Evolutionary conservation across 2,329 filamentous ascomycete species (phyloP).

Genomic region (Botrytis porri): DNA sequence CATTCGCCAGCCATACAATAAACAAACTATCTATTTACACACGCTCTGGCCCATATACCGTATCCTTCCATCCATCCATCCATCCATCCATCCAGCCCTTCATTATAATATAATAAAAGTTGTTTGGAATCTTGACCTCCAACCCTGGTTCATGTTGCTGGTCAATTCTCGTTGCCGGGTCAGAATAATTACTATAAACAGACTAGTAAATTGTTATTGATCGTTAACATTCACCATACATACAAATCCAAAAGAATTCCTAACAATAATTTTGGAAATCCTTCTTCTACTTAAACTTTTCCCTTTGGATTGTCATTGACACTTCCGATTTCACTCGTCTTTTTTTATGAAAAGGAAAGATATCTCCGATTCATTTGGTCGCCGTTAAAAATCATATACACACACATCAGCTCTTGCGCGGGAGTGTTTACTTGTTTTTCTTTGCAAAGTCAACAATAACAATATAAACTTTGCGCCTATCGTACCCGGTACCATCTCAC

Average conservation of each 20-base stretch:
- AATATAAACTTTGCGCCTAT: slow-evolving; percentile 7
- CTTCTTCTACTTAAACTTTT: slow-evolving; percentile 2
- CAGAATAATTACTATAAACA: slow-evolving; percentile 18
- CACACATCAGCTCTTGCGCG: not conserved
- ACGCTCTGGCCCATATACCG: not conserved
- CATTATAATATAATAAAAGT: too few species aligned
- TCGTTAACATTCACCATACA: slow-evolving; percentile 4
- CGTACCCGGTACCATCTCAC: not conserved
- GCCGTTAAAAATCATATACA: not conserved
- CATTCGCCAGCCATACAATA: not conserved
- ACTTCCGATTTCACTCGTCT: not conserved
- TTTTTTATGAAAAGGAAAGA: not conserved
- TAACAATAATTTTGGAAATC: not conserved
- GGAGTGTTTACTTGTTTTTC: not conserved
- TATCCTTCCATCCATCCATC: too few species aligned
- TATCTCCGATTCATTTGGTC: not conserved
- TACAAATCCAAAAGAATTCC: slow-evolving; percentile 15
- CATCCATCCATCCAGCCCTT: too few species aligned
- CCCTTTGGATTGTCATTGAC: not conserved
- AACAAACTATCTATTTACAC: not conserved
- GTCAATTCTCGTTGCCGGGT: slow-evolving; percentile 16
- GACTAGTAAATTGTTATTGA: slow-evolving; percentile 20
- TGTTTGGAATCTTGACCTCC: too few species aligned
- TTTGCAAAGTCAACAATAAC: slow-evolving; percentile 1
- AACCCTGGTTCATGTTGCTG: not conserved